phyloP scores from a whole-genome alignment of 805 yeast genomes.

The Spathaspora sp. region DNA sequence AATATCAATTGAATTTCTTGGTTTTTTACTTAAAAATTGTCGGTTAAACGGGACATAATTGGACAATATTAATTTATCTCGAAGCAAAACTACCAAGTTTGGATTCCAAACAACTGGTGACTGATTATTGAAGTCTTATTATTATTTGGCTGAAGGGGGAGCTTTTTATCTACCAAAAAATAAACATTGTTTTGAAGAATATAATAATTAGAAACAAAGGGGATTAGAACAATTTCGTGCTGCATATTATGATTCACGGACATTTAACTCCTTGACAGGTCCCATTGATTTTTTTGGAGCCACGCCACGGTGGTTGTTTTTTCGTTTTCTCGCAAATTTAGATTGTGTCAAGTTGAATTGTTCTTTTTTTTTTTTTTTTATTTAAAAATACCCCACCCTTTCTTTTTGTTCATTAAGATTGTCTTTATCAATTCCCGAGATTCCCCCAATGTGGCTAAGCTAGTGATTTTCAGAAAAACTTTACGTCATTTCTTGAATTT shows the following conservation, averaged over 20 bases:
- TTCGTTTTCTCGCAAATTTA: neutral
- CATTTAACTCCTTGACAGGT: neutral
- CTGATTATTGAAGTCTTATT: too few species aligned
- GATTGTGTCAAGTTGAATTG: neutral
- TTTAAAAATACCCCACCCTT: neutral
- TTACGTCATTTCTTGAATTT: neutral
- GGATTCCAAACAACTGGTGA: too few species aligned
- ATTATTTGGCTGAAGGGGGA: too few species aligned
- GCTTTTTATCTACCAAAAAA: too few species aligned
- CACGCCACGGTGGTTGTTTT: neutral
- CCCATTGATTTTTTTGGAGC: neutral
- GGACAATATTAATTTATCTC: too few species aligned
- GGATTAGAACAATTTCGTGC: too few species aligned
- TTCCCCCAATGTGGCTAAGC: neutral
- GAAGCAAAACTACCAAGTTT: too few species aligned
- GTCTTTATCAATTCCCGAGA: neutral
- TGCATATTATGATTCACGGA: neutral
- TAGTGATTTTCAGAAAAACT: neutral
- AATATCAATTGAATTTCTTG: neutral
- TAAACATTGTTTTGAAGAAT: too few species aligned
- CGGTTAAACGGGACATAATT: neutral
- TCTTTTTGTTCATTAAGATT: neutral
- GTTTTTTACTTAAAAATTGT: neutral
- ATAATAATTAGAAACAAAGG: neutral
- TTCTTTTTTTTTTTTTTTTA: too few species aligned